A percentile compares a stretch with the other conserved stretches of the same genome.
Evolutionary conservation across 73 alveolate species (phyloP).

Genomic region (Breviolum minutum): DNA sequence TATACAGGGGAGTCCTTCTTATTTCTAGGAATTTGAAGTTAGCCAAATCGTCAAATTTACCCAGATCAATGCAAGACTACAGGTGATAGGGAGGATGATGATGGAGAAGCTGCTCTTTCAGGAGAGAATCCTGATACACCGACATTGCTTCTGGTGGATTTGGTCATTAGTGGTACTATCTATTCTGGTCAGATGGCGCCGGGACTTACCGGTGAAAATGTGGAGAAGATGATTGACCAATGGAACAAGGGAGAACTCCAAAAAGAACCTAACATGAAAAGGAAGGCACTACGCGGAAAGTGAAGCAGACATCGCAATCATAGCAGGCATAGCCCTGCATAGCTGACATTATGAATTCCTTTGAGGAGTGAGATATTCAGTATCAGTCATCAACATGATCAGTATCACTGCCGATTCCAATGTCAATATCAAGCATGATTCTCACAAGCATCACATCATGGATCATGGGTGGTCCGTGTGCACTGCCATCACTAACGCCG

Average conservation of each 20-base stretch:
- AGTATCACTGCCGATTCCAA: too few species aligned
- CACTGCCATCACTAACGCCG: too few species aligned
- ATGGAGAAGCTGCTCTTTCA: not conserved
- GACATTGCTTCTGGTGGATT: not conserved
- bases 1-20: not conserved
- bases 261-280: not conserved
- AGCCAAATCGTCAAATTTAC: not conserved
- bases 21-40: not conserved
- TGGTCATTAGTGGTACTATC: not conserved
- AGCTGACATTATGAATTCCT: too few species aligned
- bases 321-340: too few species aligned
- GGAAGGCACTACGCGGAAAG: not conserved
- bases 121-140: not conserved
- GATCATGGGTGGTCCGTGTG: too few species aligned
- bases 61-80: too few species aligned
- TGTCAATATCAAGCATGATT: too few species aligned
- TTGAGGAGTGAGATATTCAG: too few species aligned
- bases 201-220: not conserved
- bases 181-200: not conserved
- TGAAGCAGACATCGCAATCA: too few species aligned
- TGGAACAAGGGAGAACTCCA: not conserved
- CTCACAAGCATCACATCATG: too few species aligned
- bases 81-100: not conserved
- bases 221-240: not conserved
- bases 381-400: too few species aligned